A percentile compares a stretch with the other conserved stretches of the same genome.
Evolutionary conservation across 352 stramenopile species (phyloP).

Genomic region (Pseudoperonospora humuli): DNA sequence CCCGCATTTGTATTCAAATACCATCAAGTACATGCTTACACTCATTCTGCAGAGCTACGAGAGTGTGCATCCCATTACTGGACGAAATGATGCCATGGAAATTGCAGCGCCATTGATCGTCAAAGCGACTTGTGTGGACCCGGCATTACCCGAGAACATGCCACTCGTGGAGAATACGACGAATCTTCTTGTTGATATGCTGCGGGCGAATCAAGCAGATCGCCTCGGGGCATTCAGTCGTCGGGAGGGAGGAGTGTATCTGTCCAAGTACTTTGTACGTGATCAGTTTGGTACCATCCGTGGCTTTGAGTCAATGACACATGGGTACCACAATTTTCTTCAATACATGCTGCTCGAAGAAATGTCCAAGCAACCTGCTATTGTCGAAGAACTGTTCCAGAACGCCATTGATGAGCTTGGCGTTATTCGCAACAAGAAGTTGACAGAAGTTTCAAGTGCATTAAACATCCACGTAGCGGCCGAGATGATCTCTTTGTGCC

Average conservation of each 20-base stretch:
- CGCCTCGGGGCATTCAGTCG: constrained; percentile 74
- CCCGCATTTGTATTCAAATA: constrained; percentile 81
- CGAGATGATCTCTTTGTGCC: constrained; percentile 57
- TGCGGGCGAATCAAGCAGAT: constrained; percentile 82
- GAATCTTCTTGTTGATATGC: constrained; percentile 77
- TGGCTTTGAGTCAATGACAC: constrained; percentile 80
- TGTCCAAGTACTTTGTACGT: constrained; percentile 86
- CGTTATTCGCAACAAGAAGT: constrained; percentile 37
- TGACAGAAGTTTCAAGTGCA: constrained; percentile 48
- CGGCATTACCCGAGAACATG: constrained; percentile 30
- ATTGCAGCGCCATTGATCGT: constrained; percentile 60
- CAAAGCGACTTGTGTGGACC: constrained; percentile 38
- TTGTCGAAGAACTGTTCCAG: constrained; percentile 60
- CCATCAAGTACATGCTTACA: constrained; percentile 87
- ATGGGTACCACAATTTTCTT: constrained; percentile 87
- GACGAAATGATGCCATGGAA: constrained; percentile 83
- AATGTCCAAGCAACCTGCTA: constrained; percentile 61
- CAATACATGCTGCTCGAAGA: constrained; percentile 86
- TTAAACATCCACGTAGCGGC: constrained; percentile 68
- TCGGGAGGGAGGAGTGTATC: constrained; percentile 69
- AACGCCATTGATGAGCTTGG: constrained; percentile 58
- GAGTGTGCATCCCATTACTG: constrained; percentile 82
- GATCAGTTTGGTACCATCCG: constrained; percentile 86
- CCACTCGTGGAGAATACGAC: constrained; percentile 67
- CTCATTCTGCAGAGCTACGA: constrained; percentile 85